Conservation (phyloP, 306 rosid species). For the Hippophae gyantsensis region DNA sequence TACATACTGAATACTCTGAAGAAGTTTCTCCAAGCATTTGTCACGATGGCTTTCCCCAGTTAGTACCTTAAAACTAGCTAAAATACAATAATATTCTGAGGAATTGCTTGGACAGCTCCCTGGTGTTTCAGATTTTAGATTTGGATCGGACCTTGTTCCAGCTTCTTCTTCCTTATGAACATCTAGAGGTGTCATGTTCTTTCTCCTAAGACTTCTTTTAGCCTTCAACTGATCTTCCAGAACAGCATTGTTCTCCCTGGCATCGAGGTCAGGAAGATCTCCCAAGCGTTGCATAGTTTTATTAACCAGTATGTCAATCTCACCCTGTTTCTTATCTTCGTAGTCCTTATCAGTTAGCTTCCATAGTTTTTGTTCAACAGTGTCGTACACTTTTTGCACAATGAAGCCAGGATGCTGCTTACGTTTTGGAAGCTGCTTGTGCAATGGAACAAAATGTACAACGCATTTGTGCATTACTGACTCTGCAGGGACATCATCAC, state of each 20-base stretch:
- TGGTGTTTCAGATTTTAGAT: constrained; percentile 64
- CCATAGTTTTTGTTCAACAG: constrained; percentile 87
- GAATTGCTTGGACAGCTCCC: constrained; percentile 37
- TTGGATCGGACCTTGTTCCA: constrained; percentile 38
- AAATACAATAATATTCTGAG: constrained; percentile 48
- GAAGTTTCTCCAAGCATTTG: constrained; percentile 82
- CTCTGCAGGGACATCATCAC: constrained; percentile 92
- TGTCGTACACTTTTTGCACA: constrained; percentile 83
- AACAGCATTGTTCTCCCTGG: constrained; percentile 40
- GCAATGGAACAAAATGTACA: constrained; percentile 74
- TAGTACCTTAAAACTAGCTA: constrained; percentile 41
- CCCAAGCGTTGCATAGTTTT: constrained; percentile 60
- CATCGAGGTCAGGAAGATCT: constrained; percentile 68
- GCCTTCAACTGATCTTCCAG: constrained; percentile 55
- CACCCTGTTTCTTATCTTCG: constrained; percentile 69
- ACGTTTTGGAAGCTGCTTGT: constrained; percentile 81
- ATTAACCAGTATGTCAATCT: constrained; percentile 74
- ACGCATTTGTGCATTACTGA: constrained; percentile 92
- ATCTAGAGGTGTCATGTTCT: constrained; percentile 59
- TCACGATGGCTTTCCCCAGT: constrained; percentile 75
- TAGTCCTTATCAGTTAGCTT: constrained; percentile 83
- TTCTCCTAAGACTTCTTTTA: constrained; percentile 51
- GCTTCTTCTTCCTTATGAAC: constrained; percentile 62
- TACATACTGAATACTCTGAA: constrained; percentile 43
- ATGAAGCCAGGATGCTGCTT: constrained; percentile 91